Evolutionary conservation across 441 rosid species (phyloP), one percentile per base, ranked within the genome.

Genomic region (Corymbia citriodora): DNA sequence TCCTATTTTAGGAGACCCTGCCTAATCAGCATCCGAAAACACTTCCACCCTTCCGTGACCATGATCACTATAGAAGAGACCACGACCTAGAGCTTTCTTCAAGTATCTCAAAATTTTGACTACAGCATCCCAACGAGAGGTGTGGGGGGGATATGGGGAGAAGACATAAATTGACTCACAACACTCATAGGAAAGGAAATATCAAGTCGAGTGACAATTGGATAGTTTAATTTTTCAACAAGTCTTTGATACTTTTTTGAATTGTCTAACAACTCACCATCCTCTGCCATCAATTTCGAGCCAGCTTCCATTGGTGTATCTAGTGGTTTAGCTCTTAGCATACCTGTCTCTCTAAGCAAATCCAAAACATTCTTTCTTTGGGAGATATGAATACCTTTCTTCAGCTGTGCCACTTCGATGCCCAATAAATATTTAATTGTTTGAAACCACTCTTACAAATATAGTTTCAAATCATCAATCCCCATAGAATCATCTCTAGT

Each of bases 161-260:
- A 8, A 68, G 74, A n/a, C 40, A 65, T 65, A 31, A n/a, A 68
- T 2, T n/a, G 19, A 68, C 36, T 68, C 74, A n/a, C 74, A n/a
- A 31, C 0, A 31, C 40, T n/a, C 2, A 65, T 0, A 0, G 40
- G 0, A 68, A 68, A 31, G 18, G 40, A 68, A 68, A n/a, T 40
- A 40, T 68, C 36, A 15, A 9, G 40, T 68, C 8, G 33, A 68
- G 74, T 68, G 40, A 17, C 40, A 4, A 5, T 68, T 9, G n/a
- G 19, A 15, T 15, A 68, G 2, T n/a, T 68, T 68, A 68, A 9
- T 31, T 68, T 65, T 68, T 19, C 40, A 31, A n/a, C 74, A 15
- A 68, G 40, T 9, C 74, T 31, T 68, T 4, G 11, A 68, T 68
- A 68, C 40, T 10, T n/a, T 27, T 16, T 6, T 8, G 6, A 31